A percentile compares a stretch with the other conserved stretches of the same genome.
Evolutionary conservation across 2,329 filamentous ascomycete species (phyloP).

Genomic region (Fusarium pilosicola): DNA sequence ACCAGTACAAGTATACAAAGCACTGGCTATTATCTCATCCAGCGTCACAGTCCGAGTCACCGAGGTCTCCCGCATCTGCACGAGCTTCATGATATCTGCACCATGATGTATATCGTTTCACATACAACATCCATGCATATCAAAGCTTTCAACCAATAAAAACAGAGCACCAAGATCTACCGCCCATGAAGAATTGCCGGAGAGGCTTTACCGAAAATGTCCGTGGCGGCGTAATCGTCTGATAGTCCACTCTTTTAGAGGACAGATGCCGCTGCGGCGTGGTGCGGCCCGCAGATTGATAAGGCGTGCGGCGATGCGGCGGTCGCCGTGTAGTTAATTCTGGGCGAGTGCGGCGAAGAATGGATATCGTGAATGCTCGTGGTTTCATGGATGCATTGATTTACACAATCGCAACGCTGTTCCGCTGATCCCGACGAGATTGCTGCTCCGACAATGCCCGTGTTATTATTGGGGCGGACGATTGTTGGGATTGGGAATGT

Average conservation of each 20-base stretch:
- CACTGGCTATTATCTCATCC: neutral
- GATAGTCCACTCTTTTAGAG: conserved; percentile 5
- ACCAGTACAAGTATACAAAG: neutral
- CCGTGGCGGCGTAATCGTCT: neutral
- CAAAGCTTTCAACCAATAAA: neutral
- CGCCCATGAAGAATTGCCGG: neutral
- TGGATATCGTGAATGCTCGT: neutral
- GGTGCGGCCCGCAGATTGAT: conserved; percentile 17
- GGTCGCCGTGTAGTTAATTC: too few species aligned
- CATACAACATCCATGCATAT: neutral
- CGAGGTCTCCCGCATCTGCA: conserved; percentile 5
- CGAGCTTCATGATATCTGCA: conserved; percentile 13
- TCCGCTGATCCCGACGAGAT: neutral
- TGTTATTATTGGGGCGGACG: neutral
- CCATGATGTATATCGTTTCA: neutral
- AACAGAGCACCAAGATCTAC: neutral
- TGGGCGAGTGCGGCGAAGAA: neutral
- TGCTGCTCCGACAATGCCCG: neutral
- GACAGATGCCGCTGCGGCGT: conserved; percentile 14
- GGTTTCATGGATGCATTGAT: neutral
- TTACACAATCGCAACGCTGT: neutral
- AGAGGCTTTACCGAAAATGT: neutral
- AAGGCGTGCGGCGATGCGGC: conserved; percentile 2
- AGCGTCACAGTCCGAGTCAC: neutral
- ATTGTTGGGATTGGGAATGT: neutral